Percentiles rank a stretch among this genome's conserved stretches.
Evolutionary conservation across 306 rosid species (phyloP).

Genomic region (Cyclanthera cordifolia): DNA sequence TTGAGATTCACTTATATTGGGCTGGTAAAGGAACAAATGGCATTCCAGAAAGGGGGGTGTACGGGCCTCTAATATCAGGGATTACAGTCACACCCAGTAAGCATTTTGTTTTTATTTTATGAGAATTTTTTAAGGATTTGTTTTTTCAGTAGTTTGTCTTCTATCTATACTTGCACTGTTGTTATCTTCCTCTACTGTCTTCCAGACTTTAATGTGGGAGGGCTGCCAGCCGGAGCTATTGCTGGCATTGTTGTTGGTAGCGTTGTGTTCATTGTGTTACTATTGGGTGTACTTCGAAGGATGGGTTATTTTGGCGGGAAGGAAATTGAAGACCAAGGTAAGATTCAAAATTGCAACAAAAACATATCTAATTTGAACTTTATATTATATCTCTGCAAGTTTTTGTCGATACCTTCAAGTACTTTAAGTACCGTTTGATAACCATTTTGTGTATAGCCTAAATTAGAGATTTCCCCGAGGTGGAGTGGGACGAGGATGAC

Average conservation of each 20-base stretch:
- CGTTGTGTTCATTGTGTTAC: constrained; percentile 24
- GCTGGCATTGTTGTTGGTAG: constrained; percentile 51
- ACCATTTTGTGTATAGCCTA: no score
- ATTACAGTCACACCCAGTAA: constrained; percentile 59
- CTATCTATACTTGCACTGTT: background rate
- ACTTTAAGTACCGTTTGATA: no score
- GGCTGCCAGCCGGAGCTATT: constrained; percentile 43
- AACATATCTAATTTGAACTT: no score
- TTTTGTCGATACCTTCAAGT: no score
- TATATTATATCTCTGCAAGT: no score
- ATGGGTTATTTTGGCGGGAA: constrained; percentile 38
- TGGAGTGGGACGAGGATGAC: no score
- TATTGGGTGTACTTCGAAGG: constrained; percentile 30
- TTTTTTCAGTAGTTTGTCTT: background rate
- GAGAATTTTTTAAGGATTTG: background rate
- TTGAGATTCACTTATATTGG: constrained; percentile 64
- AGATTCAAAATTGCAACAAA: no score
- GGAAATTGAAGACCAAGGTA: constrained; percentile 44
- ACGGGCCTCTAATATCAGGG: constrained; percentile 82
- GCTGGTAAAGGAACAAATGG: constrained; percentile 71
- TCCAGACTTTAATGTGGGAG: constrained; percentile 47
- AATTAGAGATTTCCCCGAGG: no score
- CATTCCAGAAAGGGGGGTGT: constrained; percentile 52
- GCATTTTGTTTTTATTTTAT: background rate
- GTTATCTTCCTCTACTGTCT: background rate